Conservation (phyloP, 768 basidiomycete genomes). For the Phylloporus rhodoxanthus region DNA sequence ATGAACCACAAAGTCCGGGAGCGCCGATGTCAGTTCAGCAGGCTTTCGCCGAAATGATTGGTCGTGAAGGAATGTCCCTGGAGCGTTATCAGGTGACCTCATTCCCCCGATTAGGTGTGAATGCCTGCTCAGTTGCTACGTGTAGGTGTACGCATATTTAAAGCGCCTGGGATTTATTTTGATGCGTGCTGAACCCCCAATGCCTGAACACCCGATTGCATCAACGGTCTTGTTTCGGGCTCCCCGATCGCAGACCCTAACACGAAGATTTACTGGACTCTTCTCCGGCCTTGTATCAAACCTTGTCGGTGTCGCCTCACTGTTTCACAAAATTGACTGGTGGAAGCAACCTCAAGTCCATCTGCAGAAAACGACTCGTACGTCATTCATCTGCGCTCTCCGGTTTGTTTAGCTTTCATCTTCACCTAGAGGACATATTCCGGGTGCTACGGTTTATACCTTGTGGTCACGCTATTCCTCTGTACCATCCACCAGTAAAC, state of each 20-base stretch:
- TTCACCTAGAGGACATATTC: slow-evolving; percentile 56
- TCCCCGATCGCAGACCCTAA: slow-evolving; percentile 5
- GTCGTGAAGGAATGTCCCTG: slow-evolving; percentile 65
- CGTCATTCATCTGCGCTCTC: slow-evolving; percentile 13
- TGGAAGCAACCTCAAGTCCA: slow-evolving; percentile 55
- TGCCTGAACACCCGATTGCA: slow-evolving; percentile 46
- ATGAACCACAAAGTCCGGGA: slow-evolving; percentile 44
- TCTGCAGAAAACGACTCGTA: slow-evolving; percentile 54
- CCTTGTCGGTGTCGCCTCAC: slow-evolving; percentile 1
- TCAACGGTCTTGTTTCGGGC: slow-evolving; percentile 24
- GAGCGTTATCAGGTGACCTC: slow-evolving; percentile 78
- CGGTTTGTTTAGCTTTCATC: neutral
- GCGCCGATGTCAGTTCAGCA: slow-evolving; percentile 89
- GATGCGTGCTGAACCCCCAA: slow-evolving; percentile 64
- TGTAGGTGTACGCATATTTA: slow-evolving; percentile 86
- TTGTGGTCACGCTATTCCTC: slow-evolving; percentile 49
- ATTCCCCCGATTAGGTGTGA: slow-evolving; percentile 7
- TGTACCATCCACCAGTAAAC: slow-evolving; percentile 24
- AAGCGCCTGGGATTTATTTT: slow-evolving; percentile 89
- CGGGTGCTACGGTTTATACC: slow-evolving; percentile 66
- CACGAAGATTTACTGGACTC: slow-evolving; percentile 4
- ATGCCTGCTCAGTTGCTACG: neutral
- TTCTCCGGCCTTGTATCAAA: slow-evolving; percentile 11
- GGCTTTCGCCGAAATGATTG: slow-evolving; percentile 81
- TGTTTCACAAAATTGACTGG: slow-evolving; percentile 39